Conservation (phyloP, 257 asterid species). For the Apocynum venetum region DNA sequence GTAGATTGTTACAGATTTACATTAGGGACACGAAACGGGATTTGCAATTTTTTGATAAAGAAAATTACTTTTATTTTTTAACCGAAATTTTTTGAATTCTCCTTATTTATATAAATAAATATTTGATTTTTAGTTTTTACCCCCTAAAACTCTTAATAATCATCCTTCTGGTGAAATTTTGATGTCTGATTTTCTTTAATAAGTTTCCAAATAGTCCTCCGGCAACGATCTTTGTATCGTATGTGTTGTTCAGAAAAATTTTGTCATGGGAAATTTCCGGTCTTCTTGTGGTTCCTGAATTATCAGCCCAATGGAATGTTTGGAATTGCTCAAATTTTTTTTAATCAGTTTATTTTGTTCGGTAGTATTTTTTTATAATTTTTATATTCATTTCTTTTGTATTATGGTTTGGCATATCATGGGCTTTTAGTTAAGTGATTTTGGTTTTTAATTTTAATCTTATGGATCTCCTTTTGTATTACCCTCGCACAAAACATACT, state of each 20-base stretch:
- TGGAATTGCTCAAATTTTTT: neutral
- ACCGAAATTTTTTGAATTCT: no score
- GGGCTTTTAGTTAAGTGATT: neutral
- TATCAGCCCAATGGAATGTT: neutral
- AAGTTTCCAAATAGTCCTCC: neutral
- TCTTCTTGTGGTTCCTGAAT: neutral
- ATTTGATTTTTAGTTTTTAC: neutral
- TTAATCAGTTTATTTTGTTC: neutral
- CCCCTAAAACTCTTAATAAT: neutral
- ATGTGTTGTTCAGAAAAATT: neutral
- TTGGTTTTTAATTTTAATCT: neutral
- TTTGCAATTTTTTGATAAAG: no score
- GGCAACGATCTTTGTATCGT: neutral
- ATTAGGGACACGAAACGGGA: neutral
- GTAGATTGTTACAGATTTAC: neutral
- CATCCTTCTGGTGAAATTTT: neutral
- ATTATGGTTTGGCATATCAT: neutral
- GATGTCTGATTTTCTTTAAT: neutral
- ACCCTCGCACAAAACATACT: neutral
- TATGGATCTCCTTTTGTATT: no score
- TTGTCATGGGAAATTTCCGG: neutral
- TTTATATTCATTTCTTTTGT: neutral
- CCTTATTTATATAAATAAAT: no score
- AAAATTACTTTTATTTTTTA: no score
- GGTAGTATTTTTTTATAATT: neutral